Conservation (phyloP, 257 asterid genomes). For the Linaria vulgaris region DNA sequence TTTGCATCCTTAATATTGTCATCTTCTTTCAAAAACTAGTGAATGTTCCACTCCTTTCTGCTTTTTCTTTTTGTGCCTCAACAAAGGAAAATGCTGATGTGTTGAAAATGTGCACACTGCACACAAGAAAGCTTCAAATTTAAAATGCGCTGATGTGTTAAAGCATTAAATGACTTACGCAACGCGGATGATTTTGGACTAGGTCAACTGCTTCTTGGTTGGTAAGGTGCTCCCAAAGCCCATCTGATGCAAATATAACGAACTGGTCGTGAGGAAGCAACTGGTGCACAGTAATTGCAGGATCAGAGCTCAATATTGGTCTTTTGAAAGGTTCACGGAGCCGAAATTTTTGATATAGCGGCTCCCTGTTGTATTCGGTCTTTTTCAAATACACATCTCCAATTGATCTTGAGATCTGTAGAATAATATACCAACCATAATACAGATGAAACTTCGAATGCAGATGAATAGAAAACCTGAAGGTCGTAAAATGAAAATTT, state of each 20-base stretch:
- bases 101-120: too few relatives aligned
- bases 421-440: neutral
- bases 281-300: slow-evolving; percentile 29
- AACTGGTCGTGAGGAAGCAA: slow-evolving; percentile 29
- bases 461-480: too few relatives aligned
- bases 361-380: slow-evolving; percentile 31
- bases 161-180: slow-evolving; percentile 21
- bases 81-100: too few relatives aligned
- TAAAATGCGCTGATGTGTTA: too few relatives aligned
- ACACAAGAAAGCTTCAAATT: too few relatives aligned
- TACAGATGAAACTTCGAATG: too few relatives aligned
- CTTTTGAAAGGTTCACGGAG: slow-evolving; percentile 26
- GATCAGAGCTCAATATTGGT: slow-evolving; percentile 30
- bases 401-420: slow-evolving; percentile 36
- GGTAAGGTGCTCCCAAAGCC: slow-evolving; percentile 38
- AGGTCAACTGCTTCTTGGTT: slow-evolving; percentile 35
- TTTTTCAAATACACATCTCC: slow-evolving; percentile 37
- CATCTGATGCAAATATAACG: slow-evolving; percentile 40
- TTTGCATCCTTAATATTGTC: too few relatives aligned
- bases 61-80: too few relatives aligned
- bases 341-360: slow-evolving; percentile 26
- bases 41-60: too few relatives aligned
- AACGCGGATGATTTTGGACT: slow-evolving; percentile 28
- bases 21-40: too few relatives aligned
- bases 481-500: too few relatives aligned